These are phyloP conservation scores for Fusarium bulbicola DNA, from an alignment of 2,329 filamentous ascomycete species.

Conservation along the genomic window DNA sequence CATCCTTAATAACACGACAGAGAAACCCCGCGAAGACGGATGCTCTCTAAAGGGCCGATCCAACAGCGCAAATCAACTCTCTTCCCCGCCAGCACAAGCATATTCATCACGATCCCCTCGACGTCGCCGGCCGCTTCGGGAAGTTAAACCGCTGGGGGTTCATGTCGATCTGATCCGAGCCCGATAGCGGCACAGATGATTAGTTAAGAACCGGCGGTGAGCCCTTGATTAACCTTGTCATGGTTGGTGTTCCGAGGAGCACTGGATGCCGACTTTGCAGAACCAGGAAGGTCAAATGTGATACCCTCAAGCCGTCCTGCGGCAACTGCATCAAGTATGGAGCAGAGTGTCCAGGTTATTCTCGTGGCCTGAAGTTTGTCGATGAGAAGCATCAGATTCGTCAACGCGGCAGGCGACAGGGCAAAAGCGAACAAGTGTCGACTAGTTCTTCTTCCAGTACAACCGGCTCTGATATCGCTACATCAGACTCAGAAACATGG, in stretches of 20 bases:
- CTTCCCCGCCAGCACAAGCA: slow-evolving; percentile 12
- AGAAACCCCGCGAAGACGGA: not conserved
- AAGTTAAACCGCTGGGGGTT: slow-evolving; percentile 29
- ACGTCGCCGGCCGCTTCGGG: slow-evolving; percentile 28
- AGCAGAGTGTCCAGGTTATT: slow-evolving; percentile 52
- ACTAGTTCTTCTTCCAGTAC: slow-evolving; percentile 20
- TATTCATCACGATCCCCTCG: slow-evolving; percentile 6
- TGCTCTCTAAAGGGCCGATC: not conserved
- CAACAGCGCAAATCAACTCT: slow-evolving; percentile 23
- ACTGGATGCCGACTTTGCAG: slow-evolving; percentile 52
- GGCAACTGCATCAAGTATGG: slow-evolving; percentile 52
- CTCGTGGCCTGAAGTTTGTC: slow-evolving; percentile 52
- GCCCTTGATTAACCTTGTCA: slow-evolving; percentile 24
- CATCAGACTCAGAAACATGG: not conserved
- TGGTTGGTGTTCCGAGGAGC: slow-evolving; percentile 52
- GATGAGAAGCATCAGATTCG: slow-evolving; percentile 51
- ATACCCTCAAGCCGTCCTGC: slow-evolving; percentile 54
- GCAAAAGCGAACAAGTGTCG: slow-evolving; percentile 3
- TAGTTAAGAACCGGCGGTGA: slow-evolving; percentile 37
- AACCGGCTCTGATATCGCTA: slow-evolving; percentile 15
- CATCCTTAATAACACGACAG: not conserved
- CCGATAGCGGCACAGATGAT: slow-evolving; percentile 31
- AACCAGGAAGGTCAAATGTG: slow-evolving; percentile 56
- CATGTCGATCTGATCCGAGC: slow-evolving; percentile 29
- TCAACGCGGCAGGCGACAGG: slow-evolving; percentile 35